Evolutionary conservation across 1,284 basidiomycete genomes (phyloP), one percentile per base, ranked within the genome.

Genomic region (Pseudomicrostroma phylloplanum): DNA sequence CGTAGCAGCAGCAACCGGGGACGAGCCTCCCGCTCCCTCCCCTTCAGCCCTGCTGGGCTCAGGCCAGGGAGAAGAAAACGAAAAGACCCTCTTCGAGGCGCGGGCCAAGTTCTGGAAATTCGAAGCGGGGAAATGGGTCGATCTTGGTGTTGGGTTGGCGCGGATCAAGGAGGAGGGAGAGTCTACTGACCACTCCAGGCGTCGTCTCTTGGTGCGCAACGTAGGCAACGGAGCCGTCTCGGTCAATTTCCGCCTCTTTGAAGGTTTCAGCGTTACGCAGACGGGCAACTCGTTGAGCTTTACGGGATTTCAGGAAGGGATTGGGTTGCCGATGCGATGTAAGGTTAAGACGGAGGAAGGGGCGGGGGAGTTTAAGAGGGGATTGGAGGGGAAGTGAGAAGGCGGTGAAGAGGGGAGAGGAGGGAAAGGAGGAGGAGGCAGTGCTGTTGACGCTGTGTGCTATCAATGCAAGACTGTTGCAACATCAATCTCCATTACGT

Each of bases 51-150:
- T 69, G 23, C 63, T 71, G 8, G 69, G 71, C 41, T 63, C 67
- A 23, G 74, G 74, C 49, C 67, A 77, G 51, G 74, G 74, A 17
- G 74, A 77, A 57, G 73, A 77, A 42, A 66, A 62, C 23, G 74
- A 77, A 57, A 55, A 51, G 4, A 70, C 69, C 11, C 51, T 67
- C 6, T 59, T 67, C 48, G 68, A 72, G 40, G 69, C 64, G 1
- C 70, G 74, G 1, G 66, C 67, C 56, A 77, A 77, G 57, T 62
- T 77, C 56, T 77, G 74, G 74, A 65, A 67, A 21, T 61, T 77
- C 12, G 60, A 48, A 4, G 62, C 66, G 21, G 66, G 68, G 46
- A 36, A 55, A 1, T 77, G 73, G 73, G 68, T 69, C 55, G 74
- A 77, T 51, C 63, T 77, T 12, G 74, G 74, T 19, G 62, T 77